These are phyloP conservation scores for Kwoniella dendrophila DNA, from an alignment of 768 basidiomycete species.

Conservation along the genomic window DNA sequence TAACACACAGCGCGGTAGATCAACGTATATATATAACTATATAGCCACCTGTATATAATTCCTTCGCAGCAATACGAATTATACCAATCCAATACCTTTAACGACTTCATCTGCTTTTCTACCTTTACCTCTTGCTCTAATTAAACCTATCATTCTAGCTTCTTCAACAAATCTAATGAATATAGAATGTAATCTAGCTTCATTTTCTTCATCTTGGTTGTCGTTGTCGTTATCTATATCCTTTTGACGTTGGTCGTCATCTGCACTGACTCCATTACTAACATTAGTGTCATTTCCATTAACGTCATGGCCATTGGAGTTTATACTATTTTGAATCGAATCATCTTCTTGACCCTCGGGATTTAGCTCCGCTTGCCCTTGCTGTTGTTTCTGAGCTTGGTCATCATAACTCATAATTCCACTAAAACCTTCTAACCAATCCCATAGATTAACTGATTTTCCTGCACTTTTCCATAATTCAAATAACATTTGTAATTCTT, in stretches of 20 bases:
- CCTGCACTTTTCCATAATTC: constrained; percentile 42
- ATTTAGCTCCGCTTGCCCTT: not conserved
- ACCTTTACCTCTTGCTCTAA: constrained; percentile 42
- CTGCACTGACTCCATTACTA: constrained; percentile 3
- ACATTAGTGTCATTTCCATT: not conserved
- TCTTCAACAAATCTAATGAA: constrained; percentile 51
- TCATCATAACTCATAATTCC: constrained; percentile 22
- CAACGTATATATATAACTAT: not conserved
- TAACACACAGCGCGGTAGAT: too few species aligned
- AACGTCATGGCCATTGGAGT: not conserved
- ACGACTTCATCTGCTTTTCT: constrained; percentile 49
- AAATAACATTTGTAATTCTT: constrained; percentile 41
- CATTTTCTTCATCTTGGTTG: constrained; percentile 26
- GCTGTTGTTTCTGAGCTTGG: not conserved
- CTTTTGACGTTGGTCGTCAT: not conserved
- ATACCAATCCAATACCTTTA: constrained; percentile 44
- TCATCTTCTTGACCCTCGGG: constrained; percentile 9
- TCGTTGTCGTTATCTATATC: not conserved
- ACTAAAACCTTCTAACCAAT: constrained; percentile 49
- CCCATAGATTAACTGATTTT: constrained; percentile 48
- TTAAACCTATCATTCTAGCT: constrained; percentile 47
- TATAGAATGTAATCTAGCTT: constrained; percentile 40
- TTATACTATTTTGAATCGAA: too few species aligned
- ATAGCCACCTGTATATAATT: too few species aligned
- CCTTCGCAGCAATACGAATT: not conserved